phyloP scores from a whole-genome alignment of 805 yeast species.

The Candida sithepensis region DNA sequence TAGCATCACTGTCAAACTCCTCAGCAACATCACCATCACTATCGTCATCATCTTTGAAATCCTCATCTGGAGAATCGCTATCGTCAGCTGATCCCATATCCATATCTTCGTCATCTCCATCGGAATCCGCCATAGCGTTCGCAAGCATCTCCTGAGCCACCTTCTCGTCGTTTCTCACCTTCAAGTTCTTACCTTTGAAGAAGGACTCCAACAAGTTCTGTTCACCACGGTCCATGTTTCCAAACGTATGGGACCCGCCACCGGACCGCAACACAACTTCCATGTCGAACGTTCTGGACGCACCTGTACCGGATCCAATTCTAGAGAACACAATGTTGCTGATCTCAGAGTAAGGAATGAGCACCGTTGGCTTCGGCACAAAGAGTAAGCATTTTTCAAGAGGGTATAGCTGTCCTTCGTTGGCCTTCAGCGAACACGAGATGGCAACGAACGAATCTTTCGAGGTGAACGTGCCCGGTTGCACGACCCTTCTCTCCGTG shows the following conservation, averaged over 20 bases:
- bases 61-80: constrained; percentile 79
- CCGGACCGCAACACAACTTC: constrained; percentile 69
- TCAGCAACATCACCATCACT: constrained; percentile 56
- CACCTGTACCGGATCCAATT: constrained; percentile 72
- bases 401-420: constrained; percentile 92
- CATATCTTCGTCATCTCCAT: constrained; percentile 54
- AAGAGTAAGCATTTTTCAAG: constrained; percentile 87
- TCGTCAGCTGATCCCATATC: constrained; percentile 78
- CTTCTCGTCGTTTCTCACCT: constrained; percentile 84
- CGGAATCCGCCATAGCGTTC: constrained; percentile 64
- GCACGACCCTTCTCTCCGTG: constrained; percentile 78
- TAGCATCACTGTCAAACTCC: constrained; percentile 72
- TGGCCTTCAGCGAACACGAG: constrained; percentile 88
- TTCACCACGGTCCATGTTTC: constrained; percentile 86
- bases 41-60: constrained; percentile 65
- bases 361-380: constrained; percentile 90
- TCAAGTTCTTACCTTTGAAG: constrained; percentile 71
- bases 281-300: constrained; percentile 89
- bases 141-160: constrained; percentile 80
- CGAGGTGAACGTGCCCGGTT: constrained; percentile 79
- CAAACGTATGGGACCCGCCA: constrained; percentile 72
- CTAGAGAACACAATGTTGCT: constrained; percentile 78
- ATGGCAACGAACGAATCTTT: constrained; percentile 81
- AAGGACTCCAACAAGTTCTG: constrained; percentile 74
- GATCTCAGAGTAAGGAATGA: constrained; percentile 83